Evolutionary conservation across 2,329 filamentous ascomycete species (phyloP), one percentile per base, ranked within the genome.

Genomic region (Fusarium pininemorale): DNA sequence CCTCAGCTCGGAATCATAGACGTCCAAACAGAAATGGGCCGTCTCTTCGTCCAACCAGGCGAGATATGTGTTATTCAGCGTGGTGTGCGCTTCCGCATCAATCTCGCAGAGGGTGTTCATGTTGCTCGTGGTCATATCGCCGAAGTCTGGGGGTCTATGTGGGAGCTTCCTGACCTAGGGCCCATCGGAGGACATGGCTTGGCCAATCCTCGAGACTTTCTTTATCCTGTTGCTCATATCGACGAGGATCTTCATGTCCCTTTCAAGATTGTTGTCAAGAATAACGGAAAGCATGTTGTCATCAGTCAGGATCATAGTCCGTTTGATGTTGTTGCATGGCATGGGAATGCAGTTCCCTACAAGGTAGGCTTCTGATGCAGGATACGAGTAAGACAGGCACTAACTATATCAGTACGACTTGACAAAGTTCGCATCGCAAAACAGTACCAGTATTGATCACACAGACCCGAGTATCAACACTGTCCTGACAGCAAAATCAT

Each of bases 261-360:
- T 35, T 72, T 32, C 20, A 41, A 44, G 0, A 58, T 72, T 12
- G 41, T 72, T 0, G 56, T 42, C 5, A 72, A 72, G 13, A 59
- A 66, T 13, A 72, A 62, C 14, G 69, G 69, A 6, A 72, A 66
- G 20, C 62, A 70, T 14, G 56, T 70, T 20, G 56, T 8, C 7
- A 66, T 72, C 14, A 39, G 45, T 15, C 67, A 72, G 24, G 69
- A 72, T 3, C 69, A 72, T 13, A 70, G 56, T 12, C 69, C 69
- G 0, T 72, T 70, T 11, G 66, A 72, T 15, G 66, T 72, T 1
- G 69, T 72, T 38, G 69, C 69, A 0, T 72, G 67, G 69, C 69
- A 72, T 11, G 69, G 69, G 3, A 70, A 72, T 14, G 35, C 32
- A 22, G 56, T 72, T 6, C 69, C 68, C 2, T 72, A 72, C 51